Percentiles rank a stretch among this genome's conserved stretches.
Evolutionary conservation across 2,329 filamentous ascomycete species (phyloP).

Genomic region (Aspergillus jensenii): DNA sequence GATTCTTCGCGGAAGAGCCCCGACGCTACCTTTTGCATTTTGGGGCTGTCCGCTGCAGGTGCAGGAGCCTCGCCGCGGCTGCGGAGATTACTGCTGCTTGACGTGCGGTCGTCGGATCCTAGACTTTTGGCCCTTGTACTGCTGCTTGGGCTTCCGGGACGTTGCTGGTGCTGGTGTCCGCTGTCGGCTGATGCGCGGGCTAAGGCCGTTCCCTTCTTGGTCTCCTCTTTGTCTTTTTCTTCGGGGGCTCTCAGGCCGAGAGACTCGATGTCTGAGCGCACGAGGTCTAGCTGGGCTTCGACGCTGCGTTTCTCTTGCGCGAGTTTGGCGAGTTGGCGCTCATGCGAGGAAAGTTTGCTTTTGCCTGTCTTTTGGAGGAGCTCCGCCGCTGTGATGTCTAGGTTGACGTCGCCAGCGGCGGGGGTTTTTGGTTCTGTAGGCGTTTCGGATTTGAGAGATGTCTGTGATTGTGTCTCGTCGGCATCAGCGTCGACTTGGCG

Average conservation of each 20-base stretch:
- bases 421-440: conserved; percentile 21
- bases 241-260: conserved; percentile 18
- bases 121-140: not conserved
- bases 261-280: conserved; percentile 35
- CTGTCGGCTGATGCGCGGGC: conserved; percentile 12
- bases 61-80: conserved; percentile 10
- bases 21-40: conserved; percentile 30
- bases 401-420: conserved; percentile 21
- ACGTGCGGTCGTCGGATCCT: conserved; percentile 7
- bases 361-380: conserved; percentile 28
- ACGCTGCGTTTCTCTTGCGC: conserved; percentile 41
- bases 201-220: conserved; percentile 1
- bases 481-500: not conserved
- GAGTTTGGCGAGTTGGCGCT: conserved; percentile 46
- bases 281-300: conserved; percentile 37
- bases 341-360: conserved; percentile 35
- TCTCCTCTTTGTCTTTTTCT: conserved; percentile 18
- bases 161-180: conserved; percentile 16
- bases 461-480: conserved; percentile 14
- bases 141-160: not conserved
- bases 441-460: conserved; percentile 20
- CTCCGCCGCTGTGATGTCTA: conserved; percentile 23
- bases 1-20: conserved; percentile 33
- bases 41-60: conserved; percentile 18
- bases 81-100: conserved; percentile 16